Evolutionary conservation across 2,329 filamentous ascomycete species (phyloP).

Genomic region (Epichloe gansuensis): DNA sequence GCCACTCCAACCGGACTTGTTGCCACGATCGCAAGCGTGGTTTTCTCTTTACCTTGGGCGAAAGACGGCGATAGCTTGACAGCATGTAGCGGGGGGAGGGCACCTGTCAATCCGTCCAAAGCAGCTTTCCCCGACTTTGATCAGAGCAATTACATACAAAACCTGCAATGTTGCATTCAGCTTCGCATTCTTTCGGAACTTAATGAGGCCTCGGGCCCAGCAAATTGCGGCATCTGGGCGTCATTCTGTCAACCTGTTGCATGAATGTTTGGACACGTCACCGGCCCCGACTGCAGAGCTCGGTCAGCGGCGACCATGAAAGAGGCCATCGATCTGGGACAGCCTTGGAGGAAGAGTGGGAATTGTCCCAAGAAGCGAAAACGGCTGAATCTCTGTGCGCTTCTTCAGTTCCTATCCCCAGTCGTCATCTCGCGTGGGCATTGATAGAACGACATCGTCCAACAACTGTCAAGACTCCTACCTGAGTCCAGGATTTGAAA

Average conservation of each 20-base stretch:
- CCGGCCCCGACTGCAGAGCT: neutral
- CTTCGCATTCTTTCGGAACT: neutral
- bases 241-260: slow-evolving; percentile 1
- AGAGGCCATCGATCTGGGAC: neutral
- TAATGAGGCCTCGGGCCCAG: neutral
- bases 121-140: neutral
- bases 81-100: neutral
- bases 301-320: neutral
- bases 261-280: neutral
- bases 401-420: no score
- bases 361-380: no score
- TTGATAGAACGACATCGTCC: no score
- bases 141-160: neutral
- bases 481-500: no score
- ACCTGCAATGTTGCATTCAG: neutral
- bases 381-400: no score
- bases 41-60: neutral
- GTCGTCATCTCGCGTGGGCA: no score
- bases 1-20: neutral
- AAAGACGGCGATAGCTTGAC: neutral
- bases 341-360: no score
- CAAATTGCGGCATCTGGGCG: neutral
- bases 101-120: neutral
- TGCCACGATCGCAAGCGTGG: neutral
- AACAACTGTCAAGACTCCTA: no score